phyloP scores from a whole-genome alignment of 805 yeast genomes.

The Dipodascopsis uninucleata region DNA sequence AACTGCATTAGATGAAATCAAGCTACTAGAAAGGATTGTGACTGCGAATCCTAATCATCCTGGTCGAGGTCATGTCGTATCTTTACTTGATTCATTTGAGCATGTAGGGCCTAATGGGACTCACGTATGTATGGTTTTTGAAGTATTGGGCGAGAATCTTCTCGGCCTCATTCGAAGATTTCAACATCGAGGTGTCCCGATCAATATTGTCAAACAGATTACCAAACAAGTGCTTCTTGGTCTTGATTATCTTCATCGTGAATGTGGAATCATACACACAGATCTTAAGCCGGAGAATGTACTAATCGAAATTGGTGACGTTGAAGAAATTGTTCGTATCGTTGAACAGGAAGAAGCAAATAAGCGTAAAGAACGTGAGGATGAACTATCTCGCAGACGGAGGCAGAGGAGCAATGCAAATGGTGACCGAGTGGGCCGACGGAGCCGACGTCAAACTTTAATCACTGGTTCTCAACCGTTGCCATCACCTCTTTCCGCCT shows the following conservation, averaged over 20 bases:
- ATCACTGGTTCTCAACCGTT: conserved; percentile 90
- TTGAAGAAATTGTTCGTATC: conserved; percentile 67
- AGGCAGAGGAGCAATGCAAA: conserved; percentile 14
- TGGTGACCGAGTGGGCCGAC: conserved; percentile 35
- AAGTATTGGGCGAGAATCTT: conserved; percentile 90
- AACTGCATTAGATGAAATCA: conserved; percentile 91
- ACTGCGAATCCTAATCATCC: conserved; percentile 65
- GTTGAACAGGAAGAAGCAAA: conserved; percentile 59
- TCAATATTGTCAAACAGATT: conserved; percentile 71
- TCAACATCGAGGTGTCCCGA: conserved; percentile 75
- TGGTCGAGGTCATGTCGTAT: conserved; percentile 78
- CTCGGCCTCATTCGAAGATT: conserved; percentile 77
- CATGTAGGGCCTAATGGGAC: conserved; percentile 88
- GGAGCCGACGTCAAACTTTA: conserved; percentile 67
- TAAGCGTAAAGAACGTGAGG: conserved; percentile 43
- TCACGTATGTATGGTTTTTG: conserved; percentile 96
- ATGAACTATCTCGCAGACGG: conserved; percentile 27
- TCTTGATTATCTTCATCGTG: conserved; percentile 66
- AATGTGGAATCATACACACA: conserved; percentile 71
- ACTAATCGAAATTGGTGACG: conserved; percentile 76
- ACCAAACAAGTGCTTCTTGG: conserved; percentile 74
- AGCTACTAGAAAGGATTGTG: conserved; percentile 60
- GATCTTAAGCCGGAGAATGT: conserved; percentile 75
- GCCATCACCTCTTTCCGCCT: conserved; percentile 77
- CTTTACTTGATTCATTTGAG: conserved; percentile 74